Evolutionary conservation across 2,329 filamentous ascomycete genomes (phyloP).

Genomic region (Alternaria angustiovoidea): DNA sequence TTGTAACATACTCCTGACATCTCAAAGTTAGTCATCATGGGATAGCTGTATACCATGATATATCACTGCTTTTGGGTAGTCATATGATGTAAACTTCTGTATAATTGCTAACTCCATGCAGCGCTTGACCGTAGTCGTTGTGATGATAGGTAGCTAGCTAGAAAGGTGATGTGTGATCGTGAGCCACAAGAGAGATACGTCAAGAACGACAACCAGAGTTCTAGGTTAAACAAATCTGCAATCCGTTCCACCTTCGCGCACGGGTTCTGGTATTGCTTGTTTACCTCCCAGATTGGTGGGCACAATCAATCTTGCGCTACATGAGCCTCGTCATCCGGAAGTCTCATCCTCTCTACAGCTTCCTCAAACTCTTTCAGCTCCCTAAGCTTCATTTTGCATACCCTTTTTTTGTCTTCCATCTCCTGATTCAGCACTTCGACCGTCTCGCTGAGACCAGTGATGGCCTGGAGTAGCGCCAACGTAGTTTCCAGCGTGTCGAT

Average conservation of each 20-base stretch:
- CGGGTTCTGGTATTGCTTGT: neutral
- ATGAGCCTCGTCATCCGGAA: neutral
- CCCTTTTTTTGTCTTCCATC: slow-evolving; percentile 17
- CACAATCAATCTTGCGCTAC: neutral
- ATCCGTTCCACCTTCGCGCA: neutral
- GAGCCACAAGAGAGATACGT: neutral
- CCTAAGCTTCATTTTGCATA: slow-evolving; percentile 18
- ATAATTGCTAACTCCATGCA: neutral
- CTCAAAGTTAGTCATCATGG: neutral
- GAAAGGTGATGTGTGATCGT: neutral
- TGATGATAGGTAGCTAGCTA: neutral
- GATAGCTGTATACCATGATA: neutral
- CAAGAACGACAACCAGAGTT: neutral
- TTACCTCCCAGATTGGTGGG: neutral
- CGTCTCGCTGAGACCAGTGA: slow-evolving; percentile 25
- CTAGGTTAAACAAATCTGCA: neutral
- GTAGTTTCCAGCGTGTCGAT: slow-evolving; percentile 23
- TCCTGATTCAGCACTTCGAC: slow-evolving; percentile 18
- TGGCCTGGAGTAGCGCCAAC: slow-evolving; percentile 19
- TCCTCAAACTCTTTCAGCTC: slow-evolving; percentile 18
- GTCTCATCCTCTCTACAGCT: neutral
- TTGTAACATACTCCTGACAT: no score
- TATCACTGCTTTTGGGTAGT: neutral
- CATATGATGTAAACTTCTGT: neutral
- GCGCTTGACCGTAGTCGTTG: neutral